Percentiles rank a stretch among this genome's conserved stretches.
phyloP scores from a whole-genome alignment of 2,329 filamentous ascomycete genomes.

The Beauveria varroae region DNA sequence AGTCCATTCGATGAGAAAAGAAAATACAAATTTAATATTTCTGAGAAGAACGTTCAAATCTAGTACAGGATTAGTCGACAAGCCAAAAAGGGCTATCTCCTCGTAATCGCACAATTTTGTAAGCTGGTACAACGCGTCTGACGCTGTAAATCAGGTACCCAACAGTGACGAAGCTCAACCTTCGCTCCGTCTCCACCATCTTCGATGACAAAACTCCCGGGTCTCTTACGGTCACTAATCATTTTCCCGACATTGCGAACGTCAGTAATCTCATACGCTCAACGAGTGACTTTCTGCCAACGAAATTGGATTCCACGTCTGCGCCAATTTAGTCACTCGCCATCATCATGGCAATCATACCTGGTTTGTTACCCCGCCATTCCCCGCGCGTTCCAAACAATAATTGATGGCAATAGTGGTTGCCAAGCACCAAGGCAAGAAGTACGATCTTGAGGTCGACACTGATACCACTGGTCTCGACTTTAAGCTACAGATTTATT shows the following conservation, averaged over 20 bases:
- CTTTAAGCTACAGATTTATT: conserved; percentile 94
- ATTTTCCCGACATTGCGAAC: neutral
- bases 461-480: conserved; percentile 76
- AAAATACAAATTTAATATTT: neutral
- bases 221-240: neutral
- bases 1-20: neutral
- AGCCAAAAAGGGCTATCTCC: too few relatives aligned
- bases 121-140: neutral
- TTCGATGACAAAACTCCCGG: conserved; percentile 1
- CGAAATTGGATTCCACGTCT: neutral
- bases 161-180: conserved; percentile 24
- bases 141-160: conserved; percentile 23
- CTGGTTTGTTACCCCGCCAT: conserved; percentile 35
- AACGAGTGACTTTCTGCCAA: neutral
- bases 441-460: conserved; percentile 90
- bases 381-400: neutral
- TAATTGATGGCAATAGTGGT: conserved; percentile 50
- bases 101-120: too few relatives aligned
- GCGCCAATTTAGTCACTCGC: conserved; percentile 15
- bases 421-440: conserved; percentile 93
- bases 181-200: conserved; percentile 11
- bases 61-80: too few relatives aligned
- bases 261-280: neutral
- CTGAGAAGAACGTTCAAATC: too few relatives aligned
- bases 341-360: conserved; percentile 50